Evolutionary conservation across 1,139 yeast genomes (phyloP).

Genomic region (Kurtzmaniella quercitrusa): DNA sequence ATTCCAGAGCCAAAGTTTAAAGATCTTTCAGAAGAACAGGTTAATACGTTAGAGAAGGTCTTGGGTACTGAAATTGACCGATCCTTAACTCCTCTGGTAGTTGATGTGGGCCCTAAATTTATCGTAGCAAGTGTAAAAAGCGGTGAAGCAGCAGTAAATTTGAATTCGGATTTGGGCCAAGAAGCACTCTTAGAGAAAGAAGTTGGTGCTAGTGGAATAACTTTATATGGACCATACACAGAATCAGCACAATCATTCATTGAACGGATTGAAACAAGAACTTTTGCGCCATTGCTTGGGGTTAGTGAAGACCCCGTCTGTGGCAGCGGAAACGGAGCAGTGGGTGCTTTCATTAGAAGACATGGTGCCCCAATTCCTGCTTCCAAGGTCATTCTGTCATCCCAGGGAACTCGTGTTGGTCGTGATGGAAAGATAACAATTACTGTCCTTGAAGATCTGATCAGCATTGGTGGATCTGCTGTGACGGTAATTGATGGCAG

Average conservation of each 20-base stretch:
- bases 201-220: conserved; percentile 28
- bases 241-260: conserved; percentile 14
- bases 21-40: neutral
- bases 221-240: conserved; percentile 29
- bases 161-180: conserved; percentile 23
- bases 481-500: neutral
- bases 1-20: conserved; percentile 17
- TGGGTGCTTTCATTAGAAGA: conserved; percentile 17
- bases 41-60: conserved; percentile 12
- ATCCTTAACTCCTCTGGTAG: conserved; percentile 13
- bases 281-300: conserved; percentile 34
- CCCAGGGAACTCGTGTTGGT: neutral
- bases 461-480: neutral
- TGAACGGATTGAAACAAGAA: conserved; percentile 25
- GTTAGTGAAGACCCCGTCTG: conserved; percentile 49
- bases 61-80: conserved; percentile 12
- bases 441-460: neutral
- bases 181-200: conserved; percentile 14
- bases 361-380: neutral
- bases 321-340: conserved; percentile 45
- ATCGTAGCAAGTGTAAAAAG: conserved; percentile 24
- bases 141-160: conserved; percentile 23
- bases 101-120: conserved; percentile 43
- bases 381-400: neutral
- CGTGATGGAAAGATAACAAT: neutral